Conservation (phyloP, 331 rosid genomes). For the Quercus phellos region DNA sequence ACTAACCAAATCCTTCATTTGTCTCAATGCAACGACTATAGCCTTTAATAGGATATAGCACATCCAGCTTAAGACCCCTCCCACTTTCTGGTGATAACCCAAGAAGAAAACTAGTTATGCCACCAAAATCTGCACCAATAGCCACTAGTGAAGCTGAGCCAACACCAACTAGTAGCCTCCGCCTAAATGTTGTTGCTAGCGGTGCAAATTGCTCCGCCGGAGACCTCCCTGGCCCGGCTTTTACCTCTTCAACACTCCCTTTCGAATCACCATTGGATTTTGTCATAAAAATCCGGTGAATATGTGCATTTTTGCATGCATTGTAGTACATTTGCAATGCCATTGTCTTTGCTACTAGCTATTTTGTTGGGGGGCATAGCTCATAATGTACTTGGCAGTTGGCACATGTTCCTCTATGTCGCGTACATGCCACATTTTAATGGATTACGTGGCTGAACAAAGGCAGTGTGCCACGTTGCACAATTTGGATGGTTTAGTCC, state of each 20-base stretch:
- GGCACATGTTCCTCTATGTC: background rate
- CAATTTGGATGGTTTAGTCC: background rate
- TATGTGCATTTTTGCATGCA: slow-evolving; percentile 24
- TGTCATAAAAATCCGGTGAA: slow-evolving; percentile 17
- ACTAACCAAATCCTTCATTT: slow-evolving; percentile 74
- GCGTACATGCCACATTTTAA: background rate
- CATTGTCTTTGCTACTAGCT: slow-evolving; percentile 8
- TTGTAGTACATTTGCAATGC: slow-evolving; percentile 31
- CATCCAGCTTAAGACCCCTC: slow-evolving; percentile 61
- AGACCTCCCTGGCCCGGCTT: slow-evolving; percentile 13
- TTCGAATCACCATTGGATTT: slow-evolving; percentile 28
- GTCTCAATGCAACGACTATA: slow-evolving; percentile 67
- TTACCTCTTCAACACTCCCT: slow-evolving; percentile 11
- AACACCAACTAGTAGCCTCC: slow-evolving; percentile 47
- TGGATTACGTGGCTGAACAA: background rate
- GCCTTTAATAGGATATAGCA: slow-evolving; percentile 57
- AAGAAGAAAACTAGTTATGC: slow-evolving; percentile 60
- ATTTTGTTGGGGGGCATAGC: background rate
- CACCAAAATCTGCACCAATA: slow-evolving; percentile 78
- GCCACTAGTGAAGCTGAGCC: slow-evolving; percentile 82
- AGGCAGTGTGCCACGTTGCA: background rate
- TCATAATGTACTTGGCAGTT: background rate
- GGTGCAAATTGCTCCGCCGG: slow-evolving; percentile 52
- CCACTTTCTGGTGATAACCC: slow-evolving; percentile 59
- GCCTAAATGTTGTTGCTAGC: slow-evolving; percentile 34